Percentiles rank a stretch among this genome's conserved stretches.
These are phyloP conservation scores for Claviceps arundinis DNA, from an alignment of 2,329 filamentous ascomycete species.

Conservation along the genomic window DNA sequence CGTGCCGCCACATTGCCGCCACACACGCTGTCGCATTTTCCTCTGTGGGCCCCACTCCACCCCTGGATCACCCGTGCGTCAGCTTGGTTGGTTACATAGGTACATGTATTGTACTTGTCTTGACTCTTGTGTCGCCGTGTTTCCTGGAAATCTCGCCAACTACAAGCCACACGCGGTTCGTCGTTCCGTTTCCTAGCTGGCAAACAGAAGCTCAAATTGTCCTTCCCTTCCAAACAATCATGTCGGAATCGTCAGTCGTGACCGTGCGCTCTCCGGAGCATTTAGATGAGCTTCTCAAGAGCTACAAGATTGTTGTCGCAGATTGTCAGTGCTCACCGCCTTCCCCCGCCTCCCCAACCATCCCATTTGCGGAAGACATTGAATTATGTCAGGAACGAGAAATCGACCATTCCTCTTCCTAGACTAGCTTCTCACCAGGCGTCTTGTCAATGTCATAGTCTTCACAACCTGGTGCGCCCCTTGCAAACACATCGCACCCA, in stretches of 20 bases:
- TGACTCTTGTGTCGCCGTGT: no score
- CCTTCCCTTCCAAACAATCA: conserved; percentile 7
- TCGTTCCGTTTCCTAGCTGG: no score
- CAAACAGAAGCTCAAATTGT: not conserved
- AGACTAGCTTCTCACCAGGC: conserved; percentile 7
- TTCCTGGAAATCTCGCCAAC: no score
- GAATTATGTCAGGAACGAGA: no score
- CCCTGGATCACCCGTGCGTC: not conserved
- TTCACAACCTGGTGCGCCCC: conserved; percentile 78
- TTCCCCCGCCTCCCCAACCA: not conserved
- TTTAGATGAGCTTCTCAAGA: conserved; percentile 54
- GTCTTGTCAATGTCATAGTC: conserved; percentile 37
- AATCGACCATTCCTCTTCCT: not conserved
- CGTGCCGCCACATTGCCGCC: not conserved
- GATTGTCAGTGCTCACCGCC: conserved; percentile 55
- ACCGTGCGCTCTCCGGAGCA: conserved; percentile 40
- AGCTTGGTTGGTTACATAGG: not conserved
- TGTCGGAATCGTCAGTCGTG: conserved; percentile 17
- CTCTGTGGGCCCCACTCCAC: not conserved
- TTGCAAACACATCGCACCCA: conserved; percentile 70
- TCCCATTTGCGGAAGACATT: no score
- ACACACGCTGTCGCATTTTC: no score
- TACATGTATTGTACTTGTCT: no score
- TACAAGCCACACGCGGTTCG: no score
- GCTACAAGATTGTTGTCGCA: conserved; percentile 67